Percentiles rank a stretch among this genome's conserved stretches.
Evolutionary conservation across 192 early-diverging fungal genomes (phyloP).

Genomic region (Lobulomyces angularis): DNA sequence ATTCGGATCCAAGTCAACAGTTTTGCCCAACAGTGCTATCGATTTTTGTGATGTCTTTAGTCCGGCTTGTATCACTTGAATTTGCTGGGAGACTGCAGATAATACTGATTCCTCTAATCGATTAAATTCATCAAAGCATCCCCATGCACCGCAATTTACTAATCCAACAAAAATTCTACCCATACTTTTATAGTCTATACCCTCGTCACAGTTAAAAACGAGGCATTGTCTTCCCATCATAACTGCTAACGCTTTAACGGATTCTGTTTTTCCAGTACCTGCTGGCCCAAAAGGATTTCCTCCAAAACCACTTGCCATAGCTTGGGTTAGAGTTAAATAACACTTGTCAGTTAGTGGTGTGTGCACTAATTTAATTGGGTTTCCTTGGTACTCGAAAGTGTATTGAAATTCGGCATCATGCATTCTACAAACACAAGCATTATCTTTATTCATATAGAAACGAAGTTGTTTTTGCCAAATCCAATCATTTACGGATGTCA

Average conservation of each 20-base stretch:
- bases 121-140: conserved; percentile 54
- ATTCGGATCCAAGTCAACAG: conserved; percentile 33
- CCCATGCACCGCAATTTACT: conserved; percentile 52
- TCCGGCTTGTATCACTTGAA: conserved; percentile 46
- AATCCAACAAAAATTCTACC: conserved; percentile 49
- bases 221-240: conserved; percentile 47
- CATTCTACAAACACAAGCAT: conserved; percentile 32
- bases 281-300: conserved; percentile 54
- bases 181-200: conserved; percentile 54
- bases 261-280: conserved; percentile 45
- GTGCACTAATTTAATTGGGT: conserved; percentile 42
- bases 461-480: conserved; percentile 39
- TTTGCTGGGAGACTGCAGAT: conserved; percentile 50
- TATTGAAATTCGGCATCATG: conserved; percentile 40
- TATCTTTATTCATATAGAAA: conserved; percentile 29
- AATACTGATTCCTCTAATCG: conserved; percentile 45
- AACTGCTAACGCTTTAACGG: conserved; percentile 41
- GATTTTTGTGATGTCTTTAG: conserved; percentile 22
- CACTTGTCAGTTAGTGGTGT: conserved; percentile 50
- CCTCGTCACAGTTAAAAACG: conserved; percentile 54
- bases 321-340: conserved; percentile 46
- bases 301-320: conserved; percentile 47
- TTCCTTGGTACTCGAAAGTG: conserved; percentile 50
- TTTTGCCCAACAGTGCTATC: conserved; percentile 30
- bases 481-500: conserved; percentile 26